Conservation (phyloP, 805 yeast genomes). For the Candida loeiensis region DNA sequence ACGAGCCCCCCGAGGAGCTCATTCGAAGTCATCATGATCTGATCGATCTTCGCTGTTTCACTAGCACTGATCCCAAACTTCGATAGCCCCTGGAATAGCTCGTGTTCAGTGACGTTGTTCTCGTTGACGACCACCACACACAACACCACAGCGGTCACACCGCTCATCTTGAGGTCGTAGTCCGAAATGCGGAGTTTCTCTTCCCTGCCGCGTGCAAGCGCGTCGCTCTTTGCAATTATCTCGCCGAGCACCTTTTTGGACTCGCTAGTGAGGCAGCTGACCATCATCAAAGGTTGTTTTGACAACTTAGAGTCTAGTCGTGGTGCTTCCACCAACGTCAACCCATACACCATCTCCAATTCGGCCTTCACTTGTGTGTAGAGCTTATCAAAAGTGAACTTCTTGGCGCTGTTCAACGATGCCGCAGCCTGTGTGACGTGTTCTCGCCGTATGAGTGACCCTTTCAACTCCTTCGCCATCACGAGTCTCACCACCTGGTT, state of each 20-base stretch:
- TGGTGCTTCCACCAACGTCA: slow-evolving; percentile 21
- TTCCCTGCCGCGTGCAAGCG: slow-evolving; percentile 11
- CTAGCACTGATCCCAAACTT: slow-evolving; percentile 17
- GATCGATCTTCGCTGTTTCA: slow-evolving; percentile 6
- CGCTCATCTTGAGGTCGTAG: slow-evolving; percentile 16
- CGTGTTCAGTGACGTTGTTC: slow-evolving; percentile 28
- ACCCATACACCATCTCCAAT: slow-evolving; percentile 26
- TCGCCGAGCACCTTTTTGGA: slow-evolving; percentile 24
- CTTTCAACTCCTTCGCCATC: slow-evolving; percentile 20
- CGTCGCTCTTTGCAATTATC: slow-evolving; percentile 19
- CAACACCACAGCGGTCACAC: slow-evolving; percentile 28
- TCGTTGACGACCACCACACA: slow-evolving; percentile 29
- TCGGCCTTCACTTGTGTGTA: slow-evolving; percentile 15
- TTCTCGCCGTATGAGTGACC: slow-evolving; percentile 23
- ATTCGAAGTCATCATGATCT: slow-evolving; percentile 14
- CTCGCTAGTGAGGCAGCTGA: slow-evolving; percentile 17
- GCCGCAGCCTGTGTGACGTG: slow-evolving; percentile 15
- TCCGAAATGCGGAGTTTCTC: slow-evolving; percentile 11
- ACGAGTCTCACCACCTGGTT: slow-evolving; percentile 16
- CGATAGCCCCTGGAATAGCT: slow-evolving; percentile 19
- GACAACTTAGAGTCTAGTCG: slow-evolving; percentile 7
- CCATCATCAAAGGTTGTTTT: slow-evolving; percentile 18
- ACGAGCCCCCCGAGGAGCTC: slow-evolving; percentile 26
- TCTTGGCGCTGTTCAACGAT: background rate
- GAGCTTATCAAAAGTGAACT: slow-evolving; percentile 15